A percentile compares a stretch with the other conserved stretches of the same genome.
These are phyloP conservation scores for Eucalyptus pauciflora DNA, from an alignment of 345 rosid species.

Conservation along the genomic window DNA sequence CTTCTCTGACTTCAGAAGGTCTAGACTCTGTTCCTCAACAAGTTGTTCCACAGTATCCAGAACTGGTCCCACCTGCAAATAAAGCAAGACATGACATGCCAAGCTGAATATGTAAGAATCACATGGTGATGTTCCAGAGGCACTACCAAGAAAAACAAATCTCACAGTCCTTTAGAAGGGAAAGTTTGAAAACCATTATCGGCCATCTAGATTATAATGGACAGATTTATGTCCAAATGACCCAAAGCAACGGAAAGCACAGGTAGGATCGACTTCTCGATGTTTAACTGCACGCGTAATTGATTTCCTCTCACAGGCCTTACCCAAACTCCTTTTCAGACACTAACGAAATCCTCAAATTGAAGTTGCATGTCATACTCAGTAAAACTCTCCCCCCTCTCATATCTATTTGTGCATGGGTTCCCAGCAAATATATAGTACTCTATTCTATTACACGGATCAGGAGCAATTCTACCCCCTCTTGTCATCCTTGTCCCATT, in stretches of 20 bases:
- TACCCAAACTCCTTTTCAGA: neutral
- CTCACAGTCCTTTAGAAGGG: neutral
- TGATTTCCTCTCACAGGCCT: neutral
- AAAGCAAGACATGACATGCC: neutral
- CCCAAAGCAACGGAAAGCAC: neutral
- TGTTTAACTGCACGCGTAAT: neutral
- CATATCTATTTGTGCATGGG: neutral
- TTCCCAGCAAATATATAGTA: neutral
- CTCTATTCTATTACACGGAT: neutral
- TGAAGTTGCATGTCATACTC: neutral
- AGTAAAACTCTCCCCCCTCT: neutral
- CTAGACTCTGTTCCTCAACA: slow-evolving; percentile 65
- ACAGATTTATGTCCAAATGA: neutral
- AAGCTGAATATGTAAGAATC: neutral
- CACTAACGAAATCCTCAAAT: neutral
- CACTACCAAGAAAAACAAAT: neutral
- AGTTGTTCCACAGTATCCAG: slow-evolving; percentile 63
- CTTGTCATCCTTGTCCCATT: neutral
- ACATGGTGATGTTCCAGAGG: neutral
- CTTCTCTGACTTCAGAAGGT: slow-evolving; percentile 59
- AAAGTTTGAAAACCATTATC: neutral
- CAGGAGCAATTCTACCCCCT: neutral
- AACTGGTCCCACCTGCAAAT: slow-evolving; percentile 44
- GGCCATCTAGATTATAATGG: neutral
- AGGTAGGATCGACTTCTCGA: neutral